Base-by-base conservation (phyloP, 495 filamentous ascomycete genomes). In the Lasiosphaeria hispida region DNA sequence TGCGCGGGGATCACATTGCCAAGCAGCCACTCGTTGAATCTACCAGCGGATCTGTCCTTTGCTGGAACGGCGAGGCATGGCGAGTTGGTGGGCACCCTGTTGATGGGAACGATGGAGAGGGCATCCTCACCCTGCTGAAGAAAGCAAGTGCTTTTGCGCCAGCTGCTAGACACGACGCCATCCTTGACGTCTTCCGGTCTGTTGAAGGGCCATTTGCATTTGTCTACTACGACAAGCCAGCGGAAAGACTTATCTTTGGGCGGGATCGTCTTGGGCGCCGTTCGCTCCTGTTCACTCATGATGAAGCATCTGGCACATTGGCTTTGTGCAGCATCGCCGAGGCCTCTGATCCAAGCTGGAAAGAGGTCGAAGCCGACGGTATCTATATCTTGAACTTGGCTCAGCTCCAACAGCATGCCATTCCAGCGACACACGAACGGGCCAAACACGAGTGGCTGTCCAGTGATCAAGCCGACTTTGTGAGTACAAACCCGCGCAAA, bases 41-140 rank as follows among this genome's bases (percentile, higher is more conserved):
- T 4, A 56, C 61, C 2, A 82, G 78, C n/a, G 80, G 80, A 15
- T 93, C 89, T 8, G 76, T 90, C 10, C 78, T 99, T 13, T 97
- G 93, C 78, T 99, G 94, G 93, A 97, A 97, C 64, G 94, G 94
- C n/a, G 94, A 99, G 69, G 95, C 92, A 8, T 99, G 94, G 94
- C 86, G 80, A 50, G 80, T 96, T 52, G 65, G 63, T 17, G 76
- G 75, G 15, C 69, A 80, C 11, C 57, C 77, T 30, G 74, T 92
- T 19, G 60, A 64, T 19, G 85, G 82, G 38, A 97, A 96, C 69
- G 94, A 99, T 68, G 88, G 89, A 1, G 80, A 89, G 63, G 70
- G 70, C 10, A 78, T 98, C 11, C 86, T 92, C 64, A 61, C 77
- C n/a, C 60, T 81, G 43, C 80, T 97, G 42, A 63, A 85, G 13